These are phyloP conservation scores for Ogataea hybrid DNA, from an alignment of 1,139 yeast species.

Conservation along the genomic window DNA sequence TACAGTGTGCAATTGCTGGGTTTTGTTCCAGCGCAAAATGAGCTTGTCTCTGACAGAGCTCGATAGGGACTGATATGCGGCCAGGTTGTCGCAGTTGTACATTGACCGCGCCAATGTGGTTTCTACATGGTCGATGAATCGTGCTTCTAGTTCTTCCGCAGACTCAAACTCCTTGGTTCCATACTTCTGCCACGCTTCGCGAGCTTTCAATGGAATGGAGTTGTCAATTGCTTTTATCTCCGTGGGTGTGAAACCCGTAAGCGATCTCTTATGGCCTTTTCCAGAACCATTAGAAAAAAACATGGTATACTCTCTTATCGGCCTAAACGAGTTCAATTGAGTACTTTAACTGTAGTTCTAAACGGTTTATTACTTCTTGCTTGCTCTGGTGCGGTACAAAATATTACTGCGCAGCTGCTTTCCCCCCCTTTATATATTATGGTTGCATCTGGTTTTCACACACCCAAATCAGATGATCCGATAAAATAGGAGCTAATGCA, in stretches of 20 bases:
- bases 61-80: constrained; percentile 91
- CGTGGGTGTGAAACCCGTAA: constrained; percentile 89
- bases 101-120: constrained; percentile 84
- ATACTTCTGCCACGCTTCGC: constrained; percentile 74
- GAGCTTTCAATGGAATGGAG: constrained; percentile 73
- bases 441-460: constrained; percentile 10
- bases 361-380: no score
- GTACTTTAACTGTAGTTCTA: no score
- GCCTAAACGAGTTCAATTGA: no score
- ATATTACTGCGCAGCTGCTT: neutral
- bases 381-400: neutral
- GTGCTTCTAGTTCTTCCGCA: constrained; percentile 61
- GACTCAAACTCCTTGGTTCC: constrained; percentile 49
- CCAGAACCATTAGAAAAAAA: constrained; percentile 7
- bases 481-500: neutral
- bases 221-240: constrained; percentile 84
- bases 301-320: constrained; percentile 4
- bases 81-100: constrained; percentile 88
- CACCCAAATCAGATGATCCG: constrained; percentile 11
- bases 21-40: constrained; percentile 86
- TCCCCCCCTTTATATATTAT: constrained; percentile 4
- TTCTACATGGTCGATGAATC: constrained; percentile 84
- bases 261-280: constrained; percentile 55
- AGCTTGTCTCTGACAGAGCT: constrained; percentile 75
- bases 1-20: constrained; percentile 85